Percentiles rank a stretch among this genome's conserved stretches.
Evolutionary conservation across 306 rosid species (phyloP).

Genomic region (Crotalaria pallida): DNA sequence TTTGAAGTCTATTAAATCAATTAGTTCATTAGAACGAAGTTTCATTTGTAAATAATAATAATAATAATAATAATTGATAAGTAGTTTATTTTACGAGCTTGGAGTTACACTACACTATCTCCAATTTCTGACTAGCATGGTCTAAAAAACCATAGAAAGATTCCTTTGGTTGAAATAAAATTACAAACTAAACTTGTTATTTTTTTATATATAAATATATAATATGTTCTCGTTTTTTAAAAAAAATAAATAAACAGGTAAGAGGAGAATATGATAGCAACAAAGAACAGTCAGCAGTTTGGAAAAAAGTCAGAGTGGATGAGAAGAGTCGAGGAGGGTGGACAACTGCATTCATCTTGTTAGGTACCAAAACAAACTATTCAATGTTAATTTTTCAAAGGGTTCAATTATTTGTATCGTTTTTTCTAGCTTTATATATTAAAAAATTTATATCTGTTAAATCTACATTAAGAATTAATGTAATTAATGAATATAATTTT

Average conservation of each 20-base stretch:
- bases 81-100: neutral
- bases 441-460: too few species aligned
- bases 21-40: too few species aligned
- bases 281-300: neutral
- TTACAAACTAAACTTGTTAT: neutral
- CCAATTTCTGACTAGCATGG: neutral
- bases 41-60: too few species aligned
- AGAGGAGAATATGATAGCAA: neutral
- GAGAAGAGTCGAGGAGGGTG: constrained; percentile 32
- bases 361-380: too few species aligned
- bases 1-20: too few species aligned
- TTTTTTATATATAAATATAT: neutral
- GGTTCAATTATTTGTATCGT: too few species aligned
- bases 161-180: neutral
- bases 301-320: neutral
- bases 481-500: too few species aligned
- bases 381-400: too few species aligned
- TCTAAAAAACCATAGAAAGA: neutral
- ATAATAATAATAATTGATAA: neutral
- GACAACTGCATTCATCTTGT: constrained; percentile 34
- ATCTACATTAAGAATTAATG: too few species aligned
- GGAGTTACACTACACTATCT: neutral
- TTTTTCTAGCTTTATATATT: too few species aligned
- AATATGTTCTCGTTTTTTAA: neutral
- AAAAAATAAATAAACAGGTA: constrained; percentile 18